Base-by-base conservation (phyloP, 2,329 filamentous ascomycete species). In the Fulvia fulva region DNA sequence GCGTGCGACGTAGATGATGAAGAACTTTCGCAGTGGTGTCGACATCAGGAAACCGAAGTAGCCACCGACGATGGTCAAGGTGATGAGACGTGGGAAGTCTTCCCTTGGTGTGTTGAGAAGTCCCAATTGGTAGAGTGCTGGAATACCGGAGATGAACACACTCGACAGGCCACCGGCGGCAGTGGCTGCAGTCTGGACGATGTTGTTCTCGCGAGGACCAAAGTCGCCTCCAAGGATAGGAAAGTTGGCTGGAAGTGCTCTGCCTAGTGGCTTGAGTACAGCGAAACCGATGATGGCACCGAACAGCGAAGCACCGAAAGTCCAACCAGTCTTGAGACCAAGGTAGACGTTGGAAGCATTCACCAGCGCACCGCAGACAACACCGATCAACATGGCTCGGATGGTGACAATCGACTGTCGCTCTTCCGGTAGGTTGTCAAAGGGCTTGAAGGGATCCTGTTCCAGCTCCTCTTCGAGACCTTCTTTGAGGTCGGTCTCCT, bases 291-390 rank as follows among this genome's bases (percentile, higher is more conserved):
- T 81, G 64, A 86, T 84, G 53, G 83, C 80, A 66, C 73, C 63
- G 44, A 68, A 69, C 4, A 68, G 54, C 12, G 53, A 60, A 34
- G 78, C 80, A 37, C 68, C 67, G 58, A 77, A 76, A 0, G 74
- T 77, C 75, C 75, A 76, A 28, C 75, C 75, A 6, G 75, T 75
- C 70, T 77, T 77, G 26, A 76, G 73, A 76, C 83, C 83, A 25
- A 86, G 77, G 64, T 86, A 86, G 44, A 86, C 76, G 67, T 86
- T 86, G 58, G 82, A 85, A 9, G 83, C 82, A 65, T 84, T 85
- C 63, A 86, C 82, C 8, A 86, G 75, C 16, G 80, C 82, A 49
- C 84, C 84, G 28, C 84, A 78, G 44, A 81, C 66, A 55, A 81
- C 77, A 47, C 84, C 83, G 32, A 83, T 73, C 41, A 84, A 57